Percentiles rank a stretch among this genome's conserved stretches.
Conservation (phyloP, 176 grass and related monocot genomes). For the Coix lacrymajobi region DNA sequence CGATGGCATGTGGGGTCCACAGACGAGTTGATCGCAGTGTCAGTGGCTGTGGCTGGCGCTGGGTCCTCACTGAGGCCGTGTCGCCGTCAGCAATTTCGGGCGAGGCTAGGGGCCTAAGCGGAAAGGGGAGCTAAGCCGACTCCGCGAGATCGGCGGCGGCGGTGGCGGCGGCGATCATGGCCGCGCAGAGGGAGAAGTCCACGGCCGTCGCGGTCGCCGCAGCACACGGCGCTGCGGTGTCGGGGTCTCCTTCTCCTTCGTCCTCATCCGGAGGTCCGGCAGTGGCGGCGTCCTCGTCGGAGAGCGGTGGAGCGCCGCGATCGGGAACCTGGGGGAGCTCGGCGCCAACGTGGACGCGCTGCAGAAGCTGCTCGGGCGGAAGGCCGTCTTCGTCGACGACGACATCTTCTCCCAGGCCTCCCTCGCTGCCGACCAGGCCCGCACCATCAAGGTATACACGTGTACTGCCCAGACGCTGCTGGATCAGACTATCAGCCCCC, state of each 20-base stretch:
- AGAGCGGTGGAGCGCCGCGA: conserved; percentile 69
- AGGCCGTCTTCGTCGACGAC: conserved; percentile 85
- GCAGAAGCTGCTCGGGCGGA: conserved; percentile 72
- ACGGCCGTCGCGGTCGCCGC: not conserved
- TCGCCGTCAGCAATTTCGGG: not conserved
- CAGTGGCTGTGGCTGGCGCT: not conserved
- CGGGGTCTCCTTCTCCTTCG: not conserved
- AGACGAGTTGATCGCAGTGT: not conserved
- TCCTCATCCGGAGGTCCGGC: not conserved
- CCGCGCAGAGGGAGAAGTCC: conserved; percentile 38
- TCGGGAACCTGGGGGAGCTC: conserved; percentile 76
- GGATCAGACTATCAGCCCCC: not conserved
- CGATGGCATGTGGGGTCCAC: not conserved
- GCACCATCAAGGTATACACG: conserved; percentile 73
- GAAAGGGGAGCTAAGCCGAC: not conserved
- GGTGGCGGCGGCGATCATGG: not conserved
- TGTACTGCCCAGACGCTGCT: not conserved
- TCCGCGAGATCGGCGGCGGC: conserved; percentile 12
- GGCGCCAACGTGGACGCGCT: conserved; percentile 63
- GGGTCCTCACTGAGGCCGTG: not conserved
- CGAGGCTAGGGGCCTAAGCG: not conserved
- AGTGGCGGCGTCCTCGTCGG: conserved; percentile 14
- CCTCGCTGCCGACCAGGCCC: conserved; percentile 72
- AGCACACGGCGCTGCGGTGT: not conserved
- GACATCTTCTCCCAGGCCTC: conserved; percentile 88